These are phyloP conservation scores for Kuraishia molischiana DNA, from an alignment of 805 yeast genomes.

Conservation along the genomic window DNA sequence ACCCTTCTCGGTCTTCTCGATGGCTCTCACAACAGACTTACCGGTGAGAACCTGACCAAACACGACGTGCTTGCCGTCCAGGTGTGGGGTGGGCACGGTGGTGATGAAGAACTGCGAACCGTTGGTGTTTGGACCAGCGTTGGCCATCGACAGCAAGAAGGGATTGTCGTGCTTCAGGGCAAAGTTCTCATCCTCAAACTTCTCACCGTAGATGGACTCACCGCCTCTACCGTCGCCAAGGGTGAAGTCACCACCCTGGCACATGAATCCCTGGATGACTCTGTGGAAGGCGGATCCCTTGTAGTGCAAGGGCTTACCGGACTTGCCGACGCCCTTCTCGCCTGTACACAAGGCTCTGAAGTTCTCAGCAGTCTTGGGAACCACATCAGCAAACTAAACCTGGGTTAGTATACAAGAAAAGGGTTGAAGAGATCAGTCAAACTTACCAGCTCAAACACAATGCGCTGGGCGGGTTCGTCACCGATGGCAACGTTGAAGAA, in stretches of 20 bases:
- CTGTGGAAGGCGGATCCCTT: conserved; percentile 91
- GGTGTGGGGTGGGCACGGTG: conserved; percentile 86
- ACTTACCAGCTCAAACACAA: conserved; percentile 58
- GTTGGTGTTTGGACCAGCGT: conserved; percentile 91
- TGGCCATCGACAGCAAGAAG: conserved; percentile 90
- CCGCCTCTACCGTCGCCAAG: conserved; percentile 68
- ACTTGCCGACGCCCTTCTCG: conserved; percentile 56
- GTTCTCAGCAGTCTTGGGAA: conserved; percentile 85
- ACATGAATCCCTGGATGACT: conserved; percentile 81
- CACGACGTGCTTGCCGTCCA: conserved; percentile 93
- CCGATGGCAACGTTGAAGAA: conserved; percentile 76
- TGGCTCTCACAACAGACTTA: conserved; percentile 64
- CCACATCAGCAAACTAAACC: conserved; percentile 43
- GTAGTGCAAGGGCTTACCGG: conserved; percentile 62
- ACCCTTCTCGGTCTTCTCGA: conserved; percentile 65
- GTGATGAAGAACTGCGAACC: conserved; percentile 96
- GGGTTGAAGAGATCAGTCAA: conserved; percentile 5
- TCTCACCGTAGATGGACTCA: conserved; percentile 74
- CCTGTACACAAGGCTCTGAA: conserved; percentile 87
- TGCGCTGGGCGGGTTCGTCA: conserved; percentile 59
- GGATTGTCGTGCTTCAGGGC: conserved; percentile 69
- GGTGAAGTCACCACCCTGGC: conserved; percentile 94
- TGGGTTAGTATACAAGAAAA: conserved; percentile 1
- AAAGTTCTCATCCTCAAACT: conserved; percentile 88
- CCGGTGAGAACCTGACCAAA: conserved; percentile 86